Base-by-base conservation (phyloP, 768 basidiomycete species). In the Termitomyces sp. region DNA sequence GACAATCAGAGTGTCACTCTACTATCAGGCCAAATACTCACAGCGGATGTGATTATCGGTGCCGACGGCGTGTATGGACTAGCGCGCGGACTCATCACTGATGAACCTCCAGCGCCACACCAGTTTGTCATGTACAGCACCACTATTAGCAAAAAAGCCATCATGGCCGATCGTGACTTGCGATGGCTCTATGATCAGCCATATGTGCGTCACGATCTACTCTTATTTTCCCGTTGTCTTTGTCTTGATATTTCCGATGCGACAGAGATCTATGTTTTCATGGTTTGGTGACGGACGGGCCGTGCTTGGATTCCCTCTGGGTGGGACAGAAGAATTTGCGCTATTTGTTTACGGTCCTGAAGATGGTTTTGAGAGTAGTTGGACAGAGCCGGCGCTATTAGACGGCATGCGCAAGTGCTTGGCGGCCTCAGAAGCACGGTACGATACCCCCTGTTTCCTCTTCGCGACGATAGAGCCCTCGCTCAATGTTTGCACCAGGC, bases 41-140 rank as follows among this genome's bases (percentile, higher is more conserved):
- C 57, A 6, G 80, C 76, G 13, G 78, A 86, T 63, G 73, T 85
- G 14, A 71, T 86, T 50, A 68, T 86, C 36, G 83, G 84, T 26
- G 83, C 84, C 1, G 85, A 85, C 60, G 85, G 85, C n/a, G 43
- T 46, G 1, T n/a, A 32, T 4, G 61, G 61, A 22, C 33, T 58
- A 16, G 14, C 52, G 16, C 57, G 57, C 22, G 16, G 33, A 26
- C 36, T 40, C 22, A 71, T 69, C 0, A 66, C 71, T 24, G 58
- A 61, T 14, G 52, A 60, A 48, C 26, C 63, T 51, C 0, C 60
- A 61, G 30, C 60, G 60, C 0, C 60, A 60, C n/a, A 58, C 61
- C 54, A 51, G 64, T 51, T 69, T 60, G 66, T 75, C 41, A 70
- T 82, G 59, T 84, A 81, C 61, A 77, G 80, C 50, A 70, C 76